phyloP scores from a whole-genome alignment of 352 stramenopile species.

The Phytophthora kernoviae region DNA sequence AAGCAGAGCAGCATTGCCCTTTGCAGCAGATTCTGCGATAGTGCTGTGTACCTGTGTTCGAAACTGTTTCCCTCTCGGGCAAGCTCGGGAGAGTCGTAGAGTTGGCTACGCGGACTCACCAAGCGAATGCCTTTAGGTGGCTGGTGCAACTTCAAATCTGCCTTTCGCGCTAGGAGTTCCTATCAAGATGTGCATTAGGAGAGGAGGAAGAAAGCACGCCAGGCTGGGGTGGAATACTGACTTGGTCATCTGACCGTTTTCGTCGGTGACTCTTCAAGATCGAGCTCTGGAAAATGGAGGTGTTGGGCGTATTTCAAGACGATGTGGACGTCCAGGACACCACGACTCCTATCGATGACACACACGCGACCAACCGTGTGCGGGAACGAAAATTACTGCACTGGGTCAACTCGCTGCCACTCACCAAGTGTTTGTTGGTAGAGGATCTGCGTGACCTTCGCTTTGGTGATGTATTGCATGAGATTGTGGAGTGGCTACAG shows the following conservation, averaged over 20 bases:
- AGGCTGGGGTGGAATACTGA: not conserved
- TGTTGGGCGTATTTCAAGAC: not conserved
- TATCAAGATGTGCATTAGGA: not conserved
- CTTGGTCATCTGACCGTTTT: not conserved
- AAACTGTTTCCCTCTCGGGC: not conserved
- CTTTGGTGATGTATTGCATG: slow-evolving; percentile 58
- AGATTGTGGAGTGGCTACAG: slow-evolving; percentile 53
- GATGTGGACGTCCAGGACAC: not conserved
- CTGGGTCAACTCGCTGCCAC: slow-evolving; percentile 76
- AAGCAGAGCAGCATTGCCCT: not conserved
- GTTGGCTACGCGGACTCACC: not conserved
- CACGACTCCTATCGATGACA: not conserved
- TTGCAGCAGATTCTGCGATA: too few species aligned
- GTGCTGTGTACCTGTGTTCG: not conserved
- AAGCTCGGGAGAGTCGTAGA: not conserved
- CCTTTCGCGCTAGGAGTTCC: not conserved
- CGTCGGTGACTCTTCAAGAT: slow-evolving; percentile 17
- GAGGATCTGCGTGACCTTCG: slow-evolving; percentile 58
- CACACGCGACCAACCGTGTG: slow-evolving; percentile 1
- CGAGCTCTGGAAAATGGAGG: not conserved
- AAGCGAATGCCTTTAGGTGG: not conserved
- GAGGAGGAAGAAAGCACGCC: not conserved
- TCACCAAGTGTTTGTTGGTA: slow-evolving; percentile 64
- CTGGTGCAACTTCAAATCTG: slow-evolving; percentile 4
- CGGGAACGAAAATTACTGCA: slow-evolving; percentile 58